Conservation (phyloP, 2,329 filamentous ascomycete species). For the Paramyrothecium roridum region DNA sequence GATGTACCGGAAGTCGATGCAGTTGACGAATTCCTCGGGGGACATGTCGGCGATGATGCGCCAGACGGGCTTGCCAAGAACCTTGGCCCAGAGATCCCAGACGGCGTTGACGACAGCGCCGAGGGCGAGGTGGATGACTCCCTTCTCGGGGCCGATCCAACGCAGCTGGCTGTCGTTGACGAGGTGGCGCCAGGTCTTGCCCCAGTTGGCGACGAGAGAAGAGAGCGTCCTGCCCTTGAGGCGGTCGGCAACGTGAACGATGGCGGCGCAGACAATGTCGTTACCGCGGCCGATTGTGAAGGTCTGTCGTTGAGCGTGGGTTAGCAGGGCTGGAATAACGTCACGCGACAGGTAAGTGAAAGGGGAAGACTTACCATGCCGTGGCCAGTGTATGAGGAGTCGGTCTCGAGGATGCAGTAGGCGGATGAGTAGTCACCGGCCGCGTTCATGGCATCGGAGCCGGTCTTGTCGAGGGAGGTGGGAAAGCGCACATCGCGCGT, state of each 20-base stretch:
- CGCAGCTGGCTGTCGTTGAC: constrained; percentile 86
- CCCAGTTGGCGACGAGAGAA: constrained; percentile 77
- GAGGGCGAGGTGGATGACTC: constrained; percentile 87
- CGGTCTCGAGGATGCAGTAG: constrained; percentile 89
- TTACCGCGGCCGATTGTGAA: constrained; percentile 89
- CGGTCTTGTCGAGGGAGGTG: constrained; percentile 95
- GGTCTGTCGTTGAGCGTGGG: constrained; percentile 40
- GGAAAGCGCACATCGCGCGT: constrained; percentile 76
- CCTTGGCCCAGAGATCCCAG: constrained; percentile 95
- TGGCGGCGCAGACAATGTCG: constrained; percentile 86
- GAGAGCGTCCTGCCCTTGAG: constrained; percentile 73
- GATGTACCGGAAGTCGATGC: constrained; percentile 94
- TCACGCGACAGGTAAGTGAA: constrained; percentile 1
- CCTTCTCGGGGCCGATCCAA: constrained; percentile 94
- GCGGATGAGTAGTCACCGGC: constrained; percentile 89
- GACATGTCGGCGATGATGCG: constrained; percentile 85
- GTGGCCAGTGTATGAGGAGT: constrained; percentile 68
- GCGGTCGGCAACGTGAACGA: constrained; percentile 72
- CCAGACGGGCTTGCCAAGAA: constrained; percentile 84
- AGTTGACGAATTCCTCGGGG: constrained; percentile 79
- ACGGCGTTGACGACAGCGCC: constrained; percentile 87
- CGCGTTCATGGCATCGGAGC: constrained; percentile 94
- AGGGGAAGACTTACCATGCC: constrained; percentile 60
- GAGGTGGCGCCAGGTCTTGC: constrained; percentile 86
- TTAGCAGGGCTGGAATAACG: background rate